phyloP scores from a whole-genome alignment of 2,329 filamentous ascomycete genomes.

The Fusarium vanettenii region DNA sequence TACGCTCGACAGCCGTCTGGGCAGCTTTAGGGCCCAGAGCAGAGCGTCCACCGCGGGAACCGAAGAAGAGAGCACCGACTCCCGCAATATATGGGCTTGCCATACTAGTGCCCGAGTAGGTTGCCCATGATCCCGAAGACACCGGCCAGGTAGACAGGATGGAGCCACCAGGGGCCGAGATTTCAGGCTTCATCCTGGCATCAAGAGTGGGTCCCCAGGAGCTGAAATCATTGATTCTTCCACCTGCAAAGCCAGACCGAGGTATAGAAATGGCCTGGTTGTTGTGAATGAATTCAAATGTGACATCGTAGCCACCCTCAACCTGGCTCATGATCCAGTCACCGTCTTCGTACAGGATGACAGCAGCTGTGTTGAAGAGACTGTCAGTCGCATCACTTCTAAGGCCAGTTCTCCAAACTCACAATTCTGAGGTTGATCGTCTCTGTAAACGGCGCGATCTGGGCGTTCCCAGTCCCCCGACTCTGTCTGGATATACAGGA shows the following conservation, averaged over 20 bases:
- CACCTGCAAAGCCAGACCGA: neutral
- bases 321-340: constrained; percentile 9
- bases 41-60: neutral
- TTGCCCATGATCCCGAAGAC: neutral
- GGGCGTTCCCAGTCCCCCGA: neutral
- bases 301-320: constrained; percentile 3
- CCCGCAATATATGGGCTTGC: constrained; percentile 15
- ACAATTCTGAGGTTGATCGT: neutral
- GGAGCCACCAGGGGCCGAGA: constrained; percentile 7
- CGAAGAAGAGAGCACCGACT: constrained; percentile 13
- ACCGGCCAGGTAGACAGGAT: constrained; percentile 3
- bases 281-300: constrained; percentile 1
- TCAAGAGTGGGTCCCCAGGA: constrained; percentile 17
- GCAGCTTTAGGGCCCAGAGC: constrained; percentile 47
- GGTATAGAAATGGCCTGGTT: neutral
- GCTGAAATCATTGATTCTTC: constrained; percentile 11
- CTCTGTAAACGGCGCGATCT: neutral
- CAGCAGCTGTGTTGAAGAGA: neutral
- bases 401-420: neutral
- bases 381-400: neutral
- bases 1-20: constrained; percentile 42
- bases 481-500: neutral
- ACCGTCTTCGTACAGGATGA: constrained; percentile 9
- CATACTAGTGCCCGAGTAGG: constrained; percentile 17
- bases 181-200: constrained; percentile 16